A percentile compares a stretch with the other conserved stretches of the same genome.
Evolutionary conservation across 768 basidiomycete genomes (phyloP).

Genomic region (Tricholoma bakamatsutake): DNA sequence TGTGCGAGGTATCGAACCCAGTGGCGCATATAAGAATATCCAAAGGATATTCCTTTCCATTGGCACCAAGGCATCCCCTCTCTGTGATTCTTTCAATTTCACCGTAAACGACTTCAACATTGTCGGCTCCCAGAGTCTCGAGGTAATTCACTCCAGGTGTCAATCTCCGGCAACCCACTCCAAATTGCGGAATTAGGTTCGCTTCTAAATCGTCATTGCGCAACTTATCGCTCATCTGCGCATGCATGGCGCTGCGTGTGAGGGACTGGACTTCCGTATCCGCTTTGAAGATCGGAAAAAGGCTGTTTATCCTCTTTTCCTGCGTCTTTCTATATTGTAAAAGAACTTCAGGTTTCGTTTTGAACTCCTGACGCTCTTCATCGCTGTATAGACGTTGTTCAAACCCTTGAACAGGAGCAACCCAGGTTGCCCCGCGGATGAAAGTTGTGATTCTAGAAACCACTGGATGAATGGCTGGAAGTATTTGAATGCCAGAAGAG

Average conservation of each 20-base stretch:
- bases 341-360: conserved; percentile 30
- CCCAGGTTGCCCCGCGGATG: conserved; percentile 28
- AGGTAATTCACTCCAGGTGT: conserved; percentile 31
- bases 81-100: conserved; percentile 24
- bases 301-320: conserved; percentile 33
- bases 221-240: conserved; percentile 38
- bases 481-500: conserved; percentile 18
- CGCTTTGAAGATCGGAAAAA: conserved; percentile 23
- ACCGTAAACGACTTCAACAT: conserved; percentile 26
- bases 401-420: conserved; percentile 21
- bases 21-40: conserved; percentile 33
- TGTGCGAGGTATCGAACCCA: conserved; percentile 29
- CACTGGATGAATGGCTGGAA: no score
- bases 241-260: conserved; percentile 18
- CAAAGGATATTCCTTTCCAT: conserved; percentile 12
- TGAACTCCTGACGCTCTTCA: conserved; percentile 36
- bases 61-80: conserved; percentile 19
- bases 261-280: conserved; percentile 29
- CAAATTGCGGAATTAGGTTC: conserved; percentile 29
- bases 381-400: conserved; percentile 28
- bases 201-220: conserved; percentile 35
- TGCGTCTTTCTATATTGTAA: conserved; percentile 36
- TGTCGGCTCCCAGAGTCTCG: conserved; percentile 24
- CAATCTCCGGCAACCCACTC: conserved; percentile 28
- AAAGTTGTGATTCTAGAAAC: conserved; percentile 25